These are phyloP conservation scores for Spergularia marina DNA, from an alignment of 148 eudicot genomes.

Conservation along the genomic window DNA sequence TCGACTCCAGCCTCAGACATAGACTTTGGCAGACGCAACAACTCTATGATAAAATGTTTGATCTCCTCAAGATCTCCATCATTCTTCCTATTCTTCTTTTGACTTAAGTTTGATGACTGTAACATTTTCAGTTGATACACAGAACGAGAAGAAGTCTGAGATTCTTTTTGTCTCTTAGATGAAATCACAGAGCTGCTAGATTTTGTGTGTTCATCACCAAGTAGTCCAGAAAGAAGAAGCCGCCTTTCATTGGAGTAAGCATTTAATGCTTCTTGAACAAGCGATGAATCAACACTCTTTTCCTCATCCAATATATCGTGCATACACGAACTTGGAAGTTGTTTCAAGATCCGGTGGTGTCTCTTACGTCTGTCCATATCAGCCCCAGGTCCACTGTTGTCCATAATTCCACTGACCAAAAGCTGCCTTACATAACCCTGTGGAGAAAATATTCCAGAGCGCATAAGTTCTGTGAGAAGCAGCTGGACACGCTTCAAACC, in stretches of 20 bases:
- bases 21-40: slow-evolving; percentile 64
- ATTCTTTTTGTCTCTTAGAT: slow-evolving; percentile 35
- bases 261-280: slow-evolving; percentile 52
- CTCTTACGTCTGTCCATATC: slow-evolving; percentile 53
- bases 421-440: slow-evolving; percentile 84
- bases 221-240: slow-evolving; percentile 61
- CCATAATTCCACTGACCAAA: slow-evolving; percentile 83
- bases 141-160: slow-evolving; percentile 34
- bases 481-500: slow-evolving; percentile 75
- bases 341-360: slow-evolving; percentile 77
- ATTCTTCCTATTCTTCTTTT: slow-evolving; percentile 32
- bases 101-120: slow-evolving; percentile 27
- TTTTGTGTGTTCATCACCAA: slow-evolving; percentile 34
- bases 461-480: slow-evolving; percentile 64
- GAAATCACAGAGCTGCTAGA: slow-evolving; percentile 26
- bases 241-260: slow-evolving; percentile 86
- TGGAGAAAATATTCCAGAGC: slow-evolving; percentile 76
- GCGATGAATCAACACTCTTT: slow-evolving; percentile 37
- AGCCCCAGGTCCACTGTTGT: slow-evolving; percentile 42
- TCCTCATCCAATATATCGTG: slow-evolving; percentile 61
- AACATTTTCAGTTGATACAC: slow-evolving; percentile 34
- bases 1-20: slow-evolving; percentile 39
- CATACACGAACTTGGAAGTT: slow-evolving; percentile 66
- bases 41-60: slow-evolving; percentile 55
- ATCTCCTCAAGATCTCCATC: slow-evolving; percentile 46